Base-by-base conservation (phyloP, 768 basidiomycete species). In the Imleria badia region DNA sequence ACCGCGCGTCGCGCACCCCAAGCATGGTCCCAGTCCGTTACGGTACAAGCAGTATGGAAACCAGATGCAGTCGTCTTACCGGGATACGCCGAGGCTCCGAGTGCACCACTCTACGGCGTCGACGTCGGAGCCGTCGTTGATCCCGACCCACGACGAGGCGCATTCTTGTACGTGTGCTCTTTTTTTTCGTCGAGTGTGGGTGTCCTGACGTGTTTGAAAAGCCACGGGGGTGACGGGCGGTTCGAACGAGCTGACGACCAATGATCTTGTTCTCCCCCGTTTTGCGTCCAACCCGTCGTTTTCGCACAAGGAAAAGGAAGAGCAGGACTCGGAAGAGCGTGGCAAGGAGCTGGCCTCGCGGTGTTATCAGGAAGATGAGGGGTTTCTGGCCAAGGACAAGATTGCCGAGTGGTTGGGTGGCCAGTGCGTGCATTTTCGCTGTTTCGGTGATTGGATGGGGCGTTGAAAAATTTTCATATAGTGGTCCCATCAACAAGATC, bases 321-420 rank as follows among this genome's bases (percentile, higher is more conserved):
- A 84, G 15, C 76, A 74, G 19, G 87, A 87, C 58, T 71, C 85
- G 55, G 86, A 87, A 34, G 68, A 75, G 19, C 76, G 83, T 54
- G 94, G 85, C 3, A 83, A 83, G 63, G 86, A 86, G 47, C 71
- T 91, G 41, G 94, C 95, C 0, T 72, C 77, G 34, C 81, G 85
- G 51, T 95, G 91, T 71, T 92, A 91, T 82, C 80, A 82, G 31
- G 93, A 94, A 62, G 93, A 98, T 63, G 89, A 89, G 60, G 79
- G 79, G 15, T 95, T 94, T 67, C 69, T 95, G 62, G 77, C 49
- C 29, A 56, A 86, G 66, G 94, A 95, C 64, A 96, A 95, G 75
- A 92, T 98, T 62, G 94, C 96, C 1, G 94, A 97, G 70, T 99
- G 92, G 87, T 78, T 99, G 38, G 97, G 97, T 62, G 88, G 92